phyloP scores from a whole-genome alignment of 345 rosid species.

The Eucalyptus fibrosa region DNA sequence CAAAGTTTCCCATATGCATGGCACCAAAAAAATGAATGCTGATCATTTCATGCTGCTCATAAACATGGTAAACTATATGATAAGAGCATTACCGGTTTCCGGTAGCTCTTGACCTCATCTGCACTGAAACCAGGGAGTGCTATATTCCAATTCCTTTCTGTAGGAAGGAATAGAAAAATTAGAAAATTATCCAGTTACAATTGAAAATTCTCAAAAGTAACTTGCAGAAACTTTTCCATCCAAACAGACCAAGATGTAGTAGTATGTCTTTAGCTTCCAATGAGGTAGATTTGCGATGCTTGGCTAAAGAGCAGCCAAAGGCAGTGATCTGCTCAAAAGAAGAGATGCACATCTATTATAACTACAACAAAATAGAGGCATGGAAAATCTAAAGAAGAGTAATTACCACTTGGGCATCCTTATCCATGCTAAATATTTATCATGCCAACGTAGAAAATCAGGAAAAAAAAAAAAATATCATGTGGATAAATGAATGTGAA shows the following conservation, averaged over 20 bases:
- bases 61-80: neutral
- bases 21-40: neutral
- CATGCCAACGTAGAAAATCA: neutral
- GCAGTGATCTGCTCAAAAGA: slow-evolving; percentile 56
- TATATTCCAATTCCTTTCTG: slow-evolving; percentile 93
- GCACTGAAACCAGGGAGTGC: slow-evolving; percentile 80
- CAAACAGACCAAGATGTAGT: slow-evolving; percentile 80
- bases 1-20: neutral
- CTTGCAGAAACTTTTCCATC: neutral
- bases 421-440: neutral
- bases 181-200: neutral
- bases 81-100: slow-evolving; percentile 51
- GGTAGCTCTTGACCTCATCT: slow-evolving; percentile 82
- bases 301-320: slow-evolving; percentile 94
- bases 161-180: slow-evolving; percentile 3
- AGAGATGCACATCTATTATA: neutral
- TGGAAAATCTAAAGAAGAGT: neutral
- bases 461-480: neutral
- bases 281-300: slow-evolving; percentile 85
- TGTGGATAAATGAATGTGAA: neutral
- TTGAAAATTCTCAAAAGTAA: neutral
- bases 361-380: neutral
- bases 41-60: neutral
- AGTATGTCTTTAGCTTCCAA: slow-evolving; percentile 97
- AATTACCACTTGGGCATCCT: neutral